Conservation (phyloP, 306 rosid genomes). For the Neltuma alba region DNA sequence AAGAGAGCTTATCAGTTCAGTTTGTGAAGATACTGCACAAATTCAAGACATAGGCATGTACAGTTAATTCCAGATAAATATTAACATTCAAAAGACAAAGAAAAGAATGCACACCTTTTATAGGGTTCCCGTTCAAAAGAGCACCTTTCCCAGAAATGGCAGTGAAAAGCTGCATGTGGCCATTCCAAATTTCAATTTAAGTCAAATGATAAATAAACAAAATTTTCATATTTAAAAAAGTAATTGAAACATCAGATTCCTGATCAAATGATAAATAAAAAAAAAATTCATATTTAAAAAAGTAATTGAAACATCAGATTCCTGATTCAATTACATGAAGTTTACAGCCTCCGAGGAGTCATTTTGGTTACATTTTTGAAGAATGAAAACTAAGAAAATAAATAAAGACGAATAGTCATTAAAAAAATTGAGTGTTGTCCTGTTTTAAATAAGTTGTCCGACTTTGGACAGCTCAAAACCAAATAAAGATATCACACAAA, state of each 20-base stretch:
- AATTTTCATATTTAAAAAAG: constrained; percentile 19
- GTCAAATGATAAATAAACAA: background rate
- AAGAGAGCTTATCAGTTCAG: constrained; percentile 77
- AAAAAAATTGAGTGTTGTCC: constrained; percentile 5
- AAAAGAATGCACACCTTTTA: constrained; percentile 62
- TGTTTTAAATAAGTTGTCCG: constrained; percentile 3
- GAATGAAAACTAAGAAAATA: constrained; percentile 10
- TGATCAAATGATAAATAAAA: background rate
- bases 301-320: background rate
- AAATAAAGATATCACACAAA: background rate
- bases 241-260: constrained; percentile 29
- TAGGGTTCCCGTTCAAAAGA: constrained; percentile 77
- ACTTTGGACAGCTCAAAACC: background rate
- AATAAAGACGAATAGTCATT: background rate
- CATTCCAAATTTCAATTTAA: constrained; percentile 36
- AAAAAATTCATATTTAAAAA: too few species aligned
- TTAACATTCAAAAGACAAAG: constrained; percentile 12
- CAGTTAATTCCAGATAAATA: constrained; percentile 13
- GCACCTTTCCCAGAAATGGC: constrained; percentile 86
- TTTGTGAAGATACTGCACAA: constrained; percentile 80
- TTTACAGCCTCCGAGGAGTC: background rate
- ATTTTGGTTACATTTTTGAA: background rate
- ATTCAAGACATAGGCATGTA: constrained; percentile 38
- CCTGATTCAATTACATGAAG: background rate
- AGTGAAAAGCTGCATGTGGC: constrained; percentile 72